These are phyloP conservation scores for Taphrina populina DNA, from an alignment of 1,139 yeast genomes.

Conservation along the genomic window DNA sequence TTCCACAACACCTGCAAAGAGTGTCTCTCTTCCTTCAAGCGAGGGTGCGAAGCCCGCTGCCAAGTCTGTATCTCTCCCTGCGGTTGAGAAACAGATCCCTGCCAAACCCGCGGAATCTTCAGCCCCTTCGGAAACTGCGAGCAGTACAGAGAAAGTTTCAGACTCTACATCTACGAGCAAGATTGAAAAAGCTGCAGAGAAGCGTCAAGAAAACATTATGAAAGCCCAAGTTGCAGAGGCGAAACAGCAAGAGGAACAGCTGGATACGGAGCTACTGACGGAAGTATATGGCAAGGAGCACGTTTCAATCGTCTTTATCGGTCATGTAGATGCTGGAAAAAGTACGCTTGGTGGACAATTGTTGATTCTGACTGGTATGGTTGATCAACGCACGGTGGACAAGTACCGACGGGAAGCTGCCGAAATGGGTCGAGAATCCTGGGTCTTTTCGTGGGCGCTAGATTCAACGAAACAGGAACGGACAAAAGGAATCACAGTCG, in stretches of 20 bases:
- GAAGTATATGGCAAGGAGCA: constrained; percentile 98
- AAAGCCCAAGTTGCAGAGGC: constrained; percentile 47
- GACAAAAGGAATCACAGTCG: constrained; percentile 97
- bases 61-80: constrained; percentile 33
- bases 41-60: constrained; percentile 22
- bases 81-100: constrained; percentile 39
- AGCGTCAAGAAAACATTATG: constrained; percentile 47
- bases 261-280: constrained; percentile 82
- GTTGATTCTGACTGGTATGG: constrained; percentile 89
- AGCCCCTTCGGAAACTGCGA: constrained; percentile 34
- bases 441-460: constrained; percentile 99
- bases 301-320: constrained; percentile 95
- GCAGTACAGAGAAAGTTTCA: constrained; percentile 36
- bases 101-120: constrained; percentile 35
- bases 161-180: constrained; percentile 41
- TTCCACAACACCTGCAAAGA: constrained; percentile 8
- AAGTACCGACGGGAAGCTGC: constrained; percentile 97
- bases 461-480: constrained; percentile 99
- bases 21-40: constrained; percentile 20
- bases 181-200: constrained; percentile 39
- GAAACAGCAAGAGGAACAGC: constrained; percentile 77
- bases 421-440: constrained; percentile 99
- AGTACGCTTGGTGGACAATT: constrained; percentile 99
- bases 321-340: constrained; percentile 99
- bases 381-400: constrained; percentile 98